Evolutionary conservation across 768 basidiomycete species (phyloP).

Genomic region (Tricholomella constricta): DNA sequence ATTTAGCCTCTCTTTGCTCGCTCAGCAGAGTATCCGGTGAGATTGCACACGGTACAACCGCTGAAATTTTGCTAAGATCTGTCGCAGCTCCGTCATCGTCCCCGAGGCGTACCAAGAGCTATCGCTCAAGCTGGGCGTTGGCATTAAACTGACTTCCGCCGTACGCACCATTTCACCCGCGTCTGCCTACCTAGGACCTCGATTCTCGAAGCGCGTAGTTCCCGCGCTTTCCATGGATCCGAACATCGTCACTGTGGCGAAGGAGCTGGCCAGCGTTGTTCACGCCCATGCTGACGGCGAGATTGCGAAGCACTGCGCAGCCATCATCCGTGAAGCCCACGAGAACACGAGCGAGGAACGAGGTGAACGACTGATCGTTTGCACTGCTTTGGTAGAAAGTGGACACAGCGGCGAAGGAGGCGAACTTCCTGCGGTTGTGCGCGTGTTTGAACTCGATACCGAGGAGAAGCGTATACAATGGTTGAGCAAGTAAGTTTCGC

Average conservation of each 20-base stretch:
- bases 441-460: conserved; percentile 52
- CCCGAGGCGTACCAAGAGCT: conserved; percentile 46
- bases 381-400: conserved; percentile 56
- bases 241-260: conserved; percentile 52
- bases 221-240: conserved; percentile 50
- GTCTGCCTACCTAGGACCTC: conserved; percentile 56
- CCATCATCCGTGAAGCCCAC: conserved; percentile 54
- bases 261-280: conserved; percentile 56
- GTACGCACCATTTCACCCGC: conserved; percentile 62
- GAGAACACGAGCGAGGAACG: conserved; percentile 49
- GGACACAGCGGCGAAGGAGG: conserved; percentile 51
- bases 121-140: conserved; percentile 56
- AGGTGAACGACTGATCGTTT: conserved; percentile 55
- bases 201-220: conserved; percentile 55
- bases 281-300: conserved; percentile 49
- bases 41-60: not conserved
- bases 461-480: conserved; percentile 50
- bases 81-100: conserved; percentile 51
- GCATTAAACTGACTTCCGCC: conserved; percentile 58
- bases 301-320: conserved; percentile 55
- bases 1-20: conserved; percentile 44
- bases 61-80: not conserved
- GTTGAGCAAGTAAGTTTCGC: conserved; percentile 46
- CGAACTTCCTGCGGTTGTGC: conserved; percentile 47
- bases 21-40: conserved; percentile 58